These are phyloP conservation scores for Oehlia diaphana DNA, from an alignment of 192 early-diverging fungal genomes.

Conservation along the genomic window DNA sequence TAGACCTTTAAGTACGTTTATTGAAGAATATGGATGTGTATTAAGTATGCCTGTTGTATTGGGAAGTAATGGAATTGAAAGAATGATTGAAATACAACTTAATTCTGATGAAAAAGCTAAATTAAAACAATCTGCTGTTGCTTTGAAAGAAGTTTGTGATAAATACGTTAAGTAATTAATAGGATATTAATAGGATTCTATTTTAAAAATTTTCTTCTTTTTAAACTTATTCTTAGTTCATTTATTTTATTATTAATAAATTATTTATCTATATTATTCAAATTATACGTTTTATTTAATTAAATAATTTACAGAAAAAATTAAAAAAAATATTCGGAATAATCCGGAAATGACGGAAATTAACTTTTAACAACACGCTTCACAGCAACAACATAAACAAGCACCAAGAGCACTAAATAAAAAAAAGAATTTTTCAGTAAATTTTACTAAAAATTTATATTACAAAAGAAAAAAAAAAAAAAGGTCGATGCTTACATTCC, in stretches of 20 bases:
- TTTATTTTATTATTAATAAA: no score
- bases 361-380: not conserved
- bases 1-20: constrained; percentile 69
- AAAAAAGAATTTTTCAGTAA: not conserved
- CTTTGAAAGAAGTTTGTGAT: constrained; percentile 55
- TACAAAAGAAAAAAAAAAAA: not conserved
- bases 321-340: no score
- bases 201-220: no score
- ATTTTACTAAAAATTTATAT: not conserved
- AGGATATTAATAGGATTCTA: not conserved
- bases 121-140: constrained; percentile 51
- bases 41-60: constrained; percentile 79
- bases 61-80: constrained; percentile 69
- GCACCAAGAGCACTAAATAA: constrained; percentile 10
- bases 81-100: constrained; percentile 68
- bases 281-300: no score
- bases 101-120: constrained; percentile 57
- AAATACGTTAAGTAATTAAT: constrained; percentile 37
- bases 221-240: no score
- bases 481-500: not conserved
- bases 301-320: no score
- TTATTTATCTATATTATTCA: no score
- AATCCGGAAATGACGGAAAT: no score
- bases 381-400: constrained; percentile 15
- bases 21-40: constrained; percentile 61